Percentiles rank a stretch among this genome's conserved stretches.
These are phyloP conservation scores for Fraxinus excelsior DNA, from an alignment of 257 asterid genomes.

Conservation along the genomic window DNA sequence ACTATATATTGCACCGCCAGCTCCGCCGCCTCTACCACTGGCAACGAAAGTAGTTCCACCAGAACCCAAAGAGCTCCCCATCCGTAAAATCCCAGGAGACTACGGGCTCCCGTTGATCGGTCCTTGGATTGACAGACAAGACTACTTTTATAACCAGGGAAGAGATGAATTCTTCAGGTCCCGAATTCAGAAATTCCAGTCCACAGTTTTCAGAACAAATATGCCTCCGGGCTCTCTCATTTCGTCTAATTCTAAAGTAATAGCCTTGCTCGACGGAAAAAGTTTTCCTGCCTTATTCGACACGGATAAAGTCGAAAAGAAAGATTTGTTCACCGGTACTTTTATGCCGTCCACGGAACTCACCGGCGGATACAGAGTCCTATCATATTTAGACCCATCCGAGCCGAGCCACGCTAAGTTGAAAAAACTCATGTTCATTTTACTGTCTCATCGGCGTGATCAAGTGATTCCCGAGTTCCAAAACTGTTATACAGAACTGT, in stretches of 20 bases:
- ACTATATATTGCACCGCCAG: constrained; percentile 21
- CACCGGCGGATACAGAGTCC: constrained; percentile 76
- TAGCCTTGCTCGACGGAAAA: constrained; percentile 80
- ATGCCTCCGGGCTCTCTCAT: constrained; percentile 93
- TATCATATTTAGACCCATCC: constrained; percentile 80
- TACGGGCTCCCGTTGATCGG: constrained; percentile 66
- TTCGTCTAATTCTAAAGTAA: constrained; percentile 62
- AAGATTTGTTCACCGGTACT: constrained; percentile 78
- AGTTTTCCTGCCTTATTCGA: constrained; percentile 75
- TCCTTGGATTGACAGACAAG: constrained; percentile 74
- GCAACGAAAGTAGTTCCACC: neutral
- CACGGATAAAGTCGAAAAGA: constrained; percentile 69
- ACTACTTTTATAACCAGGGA: constrained; percentile 81
- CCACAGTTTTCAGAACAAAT: constrained; percentile 75
- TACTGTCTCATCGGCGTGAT: constrained; percentile 58
- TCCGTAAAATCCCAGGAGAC: constrained; percentile 68
- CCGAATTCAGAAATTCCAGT: constrained; percentile 55
- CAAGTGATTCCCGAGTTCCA: constrained; percentile 67
- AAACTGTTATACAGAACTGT: constrained; percentile 46
- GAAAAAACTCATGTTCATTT: constrained; percentile 59
- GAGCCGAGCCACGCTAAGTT: constrained; percentile 74
- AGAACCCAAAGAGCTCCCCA: constrained; percentile 37
- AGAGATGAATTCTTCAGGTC: constrained; percentile 69
- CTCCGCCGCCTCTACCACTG: neutral
- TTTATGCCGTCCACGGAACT: constrained; percentile 71